Conservation (phyloP, 768 basidiomycete genomes). For the Sarcomyxa edulis region DNA sequence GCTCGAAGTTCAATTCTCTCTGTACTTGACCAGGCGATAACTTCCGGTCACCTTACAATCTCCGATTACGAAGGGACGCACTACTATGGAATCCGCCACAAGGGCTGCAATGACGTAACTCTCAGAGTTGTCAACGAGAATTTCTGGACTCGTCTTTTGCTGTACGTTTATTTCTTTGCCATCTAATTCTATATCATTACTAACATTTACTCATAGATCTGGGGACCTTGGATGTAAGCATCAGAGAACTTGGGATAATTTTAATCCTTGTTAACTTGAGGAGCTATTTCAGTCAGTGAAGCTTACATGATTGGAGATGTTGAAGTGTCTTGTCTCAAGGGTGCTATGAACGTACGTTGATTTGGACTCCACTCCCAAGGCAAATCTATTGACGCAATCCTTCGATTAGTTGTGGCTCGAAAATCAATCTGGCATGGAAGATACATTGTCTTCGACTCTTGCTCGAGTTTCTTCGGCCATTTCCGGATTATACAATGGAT, state of each 20-base stretch:
- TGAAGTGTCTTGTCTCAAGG: constrained; percentile 53
- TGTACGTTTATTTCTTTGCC: constrained; percentile 33
- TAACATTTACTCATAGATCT: constrained; percentile 30
- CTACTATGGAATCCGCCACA: constrained; percentile 53
- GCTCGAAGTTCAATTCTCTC: constrained; percentile 59
- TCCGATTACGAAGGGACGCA: constrained; percentile 55
- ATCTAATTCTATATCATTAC: constrained; percentile 7
- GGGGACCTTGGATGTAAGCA: constrained; percentile 63
- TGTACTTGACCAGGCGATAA: constrained; percentile 53
- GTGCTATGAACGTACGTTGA: constrained; percentile 54
- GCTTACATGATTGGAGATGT: constrained; percentile 72
- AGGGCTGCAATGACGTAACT: constrained; percentile 57
- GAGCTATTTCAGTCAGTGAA: constrained; percentile 49
- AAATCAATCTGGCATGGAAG: constrained; percentile 55
- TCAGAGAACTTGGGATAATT: neutral
- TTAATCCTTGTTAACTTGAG: neutral
- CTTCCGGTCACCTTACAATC: constrained; percentile 54
- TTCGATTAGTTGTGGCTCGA: constrained; percentile 66
- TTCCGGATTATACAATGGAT: constrained; percentile 62
- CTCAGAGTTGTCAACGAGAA: constrained; percentile 52
- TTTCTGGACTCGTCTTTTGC: constrained; percentile 64
- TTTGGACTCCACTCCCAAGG: constrained; percentile 1
- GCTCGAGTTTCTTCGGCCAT: constrained; percentile 52
- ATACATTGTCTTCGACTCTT: constrained; percentile 50
- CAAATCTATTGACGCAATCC: too few relatives aligned